Base-by-base conservation (phyloP, 2,329 filamentous ascomycete genomes). In the Paraphaeosphaeria sporulosa region DNA sequence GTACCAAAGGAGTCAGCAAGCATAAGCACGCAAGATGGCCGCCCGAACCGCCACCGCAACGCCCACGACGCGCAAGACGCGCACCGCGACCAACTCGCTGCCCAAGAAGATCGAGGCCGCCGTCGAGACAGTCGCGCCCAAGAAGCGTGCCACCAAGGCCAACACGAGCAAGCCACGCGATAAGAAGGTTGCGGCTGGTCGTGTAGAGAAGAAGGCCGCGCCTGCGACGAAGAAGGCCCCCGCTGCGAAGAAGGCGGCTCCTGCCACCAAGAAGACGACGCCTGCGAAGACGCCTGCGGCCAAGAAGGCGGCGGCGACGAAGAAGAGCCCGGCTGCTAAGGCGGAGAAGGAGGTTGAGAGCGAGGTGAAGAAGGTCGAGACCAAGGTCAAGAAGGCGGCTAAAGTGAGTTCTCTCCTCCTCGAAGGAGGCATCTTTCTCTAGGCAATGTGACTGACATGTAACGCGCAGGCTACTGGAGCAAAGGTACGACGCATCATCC, bases 81-180 rank as follows among this genome's bases (percentile, higher is more conserved):
- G 71, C 73, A 85, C 84, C 52, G 75, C 77, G 67, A 85, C 83
- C 38, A 83, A 83, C 80, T 81, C 83, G 15, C 46, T 58, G 8
- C 59, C 59, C 46, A 46, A 51, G 23, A 48, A 57, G 51, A 55
- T 48, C 36, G 47, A 55, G n/a, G 27, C 38, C 19, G 36, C 30
- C 19, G 71, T 85, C 69, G 83, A 85, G 71, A 82, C 82, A 15
- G 78, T 75, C 38, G 71, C 76, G 17, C 59, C 71, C 47, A 82
- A 80, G 74, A 81, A 79, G 71, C 74, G 71, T 57, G 69, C 65
- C 23, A 64, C 74, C 0, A 67, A 73, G 68, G 75, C 79, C 54
- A 73, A 72, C 58, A 69, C 70, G n/a, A 66, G 64, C 17, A 76
- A 75, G 65, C 71, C 71, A 44, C 70, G 74, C 52, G 68, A 76